Base-by-base conservation (phyloP, 306 rosid species). In the Corylus heterophylla region DNA sequence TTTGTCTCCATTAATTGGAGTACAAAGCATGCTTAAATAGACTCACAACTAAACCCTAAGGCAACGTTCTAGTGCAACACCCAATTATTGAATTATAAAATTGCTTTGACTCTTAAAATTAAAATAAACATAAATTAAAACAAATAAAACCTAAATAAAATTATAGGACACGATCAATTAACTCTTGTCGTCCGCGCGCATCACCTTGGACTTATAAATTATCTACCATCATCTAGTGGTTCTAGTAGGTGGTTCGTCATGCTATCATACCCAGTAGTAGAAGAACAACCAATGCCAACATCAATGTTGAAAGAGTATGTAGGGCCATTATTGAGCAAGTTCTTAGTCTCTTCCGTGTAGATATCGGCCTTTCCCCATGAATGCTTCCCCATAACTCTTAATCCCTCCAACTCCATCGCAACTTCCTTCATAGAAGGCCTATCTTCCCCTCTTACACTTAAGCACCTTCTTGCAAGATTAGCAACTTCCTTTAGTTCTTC, bases 381-480 rank as follows among this genome's bases (percentile, higher is more conserved):
- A 31, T 31, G 35, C 10, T 55, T 52, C 71, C 11, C 78, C 63
- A 20, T 27, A 44, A 79, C 63, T 68, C 72, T 50, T 25, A 86
- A 31, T 29, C 89, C 81, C 45, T 90, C 90, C 9, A 90, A 61
- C 67, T 82, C 85, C 83, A 50, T 82, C 20, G 86, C 87, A 12
- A 90, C 89, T 74, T 90, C 86, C 84, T 84, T 90, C 90, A 90
- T 88, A 10, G 74, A 74, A 1, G 91, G 94, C 3, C 93, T 85
- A 17, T 88, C 91, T 74, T 88, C 88, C 62, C 89, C 84, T 39
- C 12, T 88, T 3, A 88, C 45, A 6, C 68, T 81, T 12, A 88
- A 61, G 18, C 94, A 90, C n/a, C 11, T 35, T 44, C 6, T 71
- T 5, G 85, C 88, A 7, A 86, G 56, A 35, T 62, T 74, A 0